Percentiles rank a stretch among this genome's conserved stretches.
These are phyloP conservation scores for Dianthus caryophyllus DNA, from an alignment of 148 eudicot genomes.

Conservation along the genomic window DNA sequence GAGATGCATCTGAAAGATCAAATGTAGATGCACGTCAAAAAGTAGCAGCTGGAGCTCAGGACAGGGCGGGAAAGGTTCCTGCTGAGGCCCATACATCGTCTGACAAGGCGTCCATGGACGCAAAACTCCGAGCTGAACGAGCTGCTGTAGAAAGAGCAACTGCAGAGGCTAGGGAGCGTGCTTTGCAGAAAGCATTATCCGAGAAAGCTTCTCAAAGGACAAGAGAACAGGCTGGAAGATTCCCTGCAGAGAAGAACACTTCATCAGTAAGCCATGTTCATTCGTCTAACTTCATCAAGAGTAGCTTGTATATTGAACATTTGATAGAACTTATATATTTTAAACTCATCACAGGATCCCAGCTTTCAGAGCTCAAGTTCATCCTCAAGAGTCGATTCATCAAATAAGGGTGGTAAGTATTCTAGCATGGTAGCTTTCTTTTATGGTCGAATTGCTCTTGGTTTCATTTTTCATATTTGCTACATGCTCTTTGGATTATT, in stretches of 20 bases:
- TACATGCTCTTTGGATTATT: not conserved
- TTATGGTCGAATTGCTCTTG: not conserved
- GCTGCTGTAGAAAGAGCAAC: conserved; percentile 98
- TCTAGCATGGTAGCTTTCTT: conserved; percentile 8
- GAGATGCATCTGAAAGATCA: conserved; percentile 84
- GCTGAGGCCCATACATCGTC: conserved; percentile 34
- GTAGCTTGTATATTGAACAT: conserved; percentile 3
- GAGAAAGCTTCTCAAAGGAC: conserved; percentile 47
- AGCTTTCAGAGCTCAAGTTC: conserved; percentile 36
- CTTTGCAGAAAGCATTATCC: conserved; percentile 75
- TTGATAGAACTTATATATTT: conserved; percentile 12
- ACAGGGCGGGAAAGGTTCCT: conserved; percentile 52
- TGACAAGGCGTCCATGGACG: conserved; percentile 63
- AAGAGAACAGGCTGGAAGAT: conserved; percentile 38
- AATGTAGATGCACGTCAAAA: conserved; percentile 57
- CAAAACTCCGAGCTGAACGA: conserved; percentile 81
- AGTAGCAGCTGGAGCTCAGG: conserved; percentile 51
- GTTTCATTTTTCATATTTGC: not conserved
- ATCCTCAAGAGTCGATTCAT: conserved; percentile 22
- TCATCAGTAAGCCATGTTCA: conserved; percentile 22
- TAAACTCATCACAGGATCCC: conserved; percentile 44
- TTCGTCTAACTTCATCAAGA: conserved; percentile 4
- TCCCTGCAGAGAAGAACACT: conserved; percentile 30
- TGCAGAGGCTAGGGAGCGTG: conserved; percentile 96
- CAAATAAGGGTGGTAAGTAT: conserved; percentile 28